Base-by-base conservation (phyloP, 2,329 filamentous ascomycete species). In the Trichoderma simmonsii region DNA sequence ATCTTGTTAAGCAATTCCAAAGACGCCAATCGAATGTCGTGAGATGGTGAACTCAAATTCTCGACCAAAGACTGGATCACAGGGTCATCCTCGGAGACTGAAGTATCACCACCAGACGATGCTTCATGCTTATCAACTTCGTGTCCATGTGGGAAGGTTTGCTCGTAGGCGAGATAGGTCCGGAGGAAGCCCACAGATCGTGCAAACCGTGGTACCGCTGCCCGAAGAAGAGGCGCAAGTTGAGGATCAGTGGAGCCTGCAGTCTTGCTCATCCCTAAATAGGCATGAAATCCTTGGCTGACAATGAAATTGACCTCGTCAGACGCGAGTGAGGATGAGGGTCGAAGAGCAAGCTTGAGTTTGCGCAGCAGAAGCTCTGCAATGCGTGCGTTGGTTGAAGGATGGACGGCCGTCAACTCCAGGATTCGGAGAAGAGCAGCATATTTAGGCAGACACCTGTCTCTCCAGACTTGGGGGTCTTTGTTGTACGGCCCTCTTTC, bases 41-140 rank as follows among this genome's bases (percentile, higher is more conserved):
- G 92, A 8, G 92, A 95, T 14, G 92, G 89, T 0, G 91, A 90
- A 5, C 91, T 89, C 24, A 99, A 85, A 74, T 95, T 97, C 14
- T 87, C 85, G 70, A 95, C 86, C 3, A 98, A 83, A 3, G 89
- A 88, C 56, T 85, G 83, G 15, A 90, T 85, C 12, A 96, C 86
- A 0, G 86, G 84, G 67, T 92, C 89, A 39, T 90, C 85, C 26
- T 90, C 86, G 14, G 84, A 74, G 4, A 74, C 61, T 24, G 78
- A 78, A 30, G 75, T 78, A 14, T 88, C 87, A 18, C 84, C 82
- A n/a, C 85, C 82, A 14, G 83, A 74, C 39, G 74, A 74, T 43
- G 74, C 76, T 28, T 79, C 77, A 32, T 77, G 75, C 32, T 77
- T 77, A 30, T 76, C 73, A 11, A 39, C 57, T 9, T 73, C 63